Evolutionary conservation across 371 early-diverging fungal genomes (phyloP), one percentile per base, ranked within the genome.

Genomic region (Actinomucor elegans): DNA sequence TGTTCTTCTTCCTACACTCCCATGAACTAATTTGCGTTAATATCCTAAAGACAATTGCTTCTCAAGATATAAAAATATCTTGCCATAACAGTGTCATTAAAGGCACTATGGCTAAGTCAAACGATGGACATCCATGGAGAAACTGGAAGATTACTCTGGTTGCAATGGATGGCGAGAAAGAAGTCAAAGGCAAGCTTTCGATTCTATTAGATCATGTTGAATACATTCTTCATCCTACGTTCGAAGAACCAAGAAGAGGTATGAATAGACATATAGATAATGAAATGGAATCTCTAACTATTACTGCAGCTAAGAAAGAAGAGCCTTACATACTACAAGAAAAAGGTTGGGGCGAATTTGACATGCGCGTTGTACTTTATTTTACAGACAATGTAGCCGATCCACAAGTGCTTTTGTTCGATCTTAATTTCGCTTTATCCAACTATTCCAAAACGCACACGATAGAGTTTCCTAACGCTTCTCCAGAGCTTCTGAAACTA

Each of bases 321-420:
- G 79, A 83, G 57, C 90, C 90, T 12, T 89, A 79, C 41, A 36
- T 61, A 26, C 61, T 87, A 15, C 70, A 75, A 55, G 85, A 88
- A 58, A 75, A 83, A 57, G 88, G 88, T 34, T 88, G 88, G 88
- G 88, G 88, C 41, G 85, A 85, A 60, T 88, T 88, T 50, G 88
- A 88, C 61, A 71, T 88, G 71, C 67, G 77, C 12, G 72, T 85
- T 24, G 62, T 77, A 36, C 60, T 88, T 5, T 72, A 83, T 47
- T 85, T 86, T 55, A 56, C 66, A 27, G 68, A 84, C 54, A 70
- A 81, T 29, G 48, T 69, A 15, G 55, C 73, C 5, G 67, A 73
- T 26, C 79, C 83, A 2, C 58, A 69, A 54, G 67, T 64, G 12
- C 64, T 87, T 21, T 61, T 71, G 32, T 84, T 83, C 53, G 86